A percentile compares a stretch with the other conserved stretches of the same genome.
Evolutionary conservation across 2,329 filamentous ascomycete genomes (phyloP).

Genomic region (Ophiostoma perfectum): DNA sequence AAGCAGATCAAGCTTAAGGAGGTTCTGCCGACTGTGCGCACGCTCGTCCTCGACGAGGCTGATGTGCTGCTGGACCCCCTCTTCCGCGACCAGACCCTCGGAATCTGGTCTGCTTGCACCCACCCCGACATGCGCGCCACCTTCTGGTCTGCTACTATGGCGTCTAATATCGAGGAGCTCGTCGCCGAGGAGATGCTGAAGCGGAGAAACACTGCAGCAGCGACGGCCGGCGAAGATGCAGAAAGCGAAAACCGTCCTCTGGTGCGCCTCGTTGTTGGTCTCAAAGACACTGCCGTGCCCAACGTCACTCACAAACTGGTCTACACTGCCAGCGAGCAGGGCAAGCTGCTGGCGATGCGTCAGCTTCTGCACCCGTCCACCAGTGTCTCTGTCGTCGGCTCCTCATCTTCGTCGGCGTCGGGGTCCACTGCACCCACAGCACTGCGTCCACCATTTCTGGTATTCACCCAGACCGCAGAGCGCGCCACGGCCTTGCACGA

Average conservation of each 20-base stretch:
- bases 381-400: conserved; percentile 33
- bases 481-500: conserved; percentile 80
- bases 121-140: conserved; percentile 65
- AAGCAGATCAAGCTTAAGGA: conserved; percentile 36
- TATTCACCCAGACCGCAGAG: conserved; percentile 90
- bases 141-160: conserved; percentile 96
- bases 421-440: conserved; percentile 29
- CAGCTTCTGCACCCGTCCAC: conserved; percentile 77
- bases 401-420: conserved; percentile 29
- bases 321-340: conserved; percentile 88
- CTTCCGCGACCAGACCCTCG: conserved; percentile 82
- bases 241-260: conserved; percentile 44
- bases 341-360: conserved; percentile 85
- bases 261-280: conserved; percentile 82
- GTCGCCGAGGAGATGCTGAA: conserved; percentile 59
- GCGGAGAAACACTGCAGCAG: not conserved
- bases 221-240: not conserved
- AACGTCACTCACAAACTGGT: conserved; percentile 84
- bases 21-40: conserved; percentile 59
- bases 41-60: conserved; percentile 84
- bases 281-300: conserved; percentile 92
- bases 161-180: conserved; percentile 80
- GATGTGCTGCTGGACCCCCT: conserved; percentile 89
- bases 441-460: conserved; percentile 80
- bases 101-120: conserved; percentile 74